Percentiles rank a stretch among this genome's conserved stretches.
These are phyloP conservation scores for Colletotrichum musae DNA, from an alignment of 2,329 filamentous ascomycete species.

Conservation along the genomic window DNA sequence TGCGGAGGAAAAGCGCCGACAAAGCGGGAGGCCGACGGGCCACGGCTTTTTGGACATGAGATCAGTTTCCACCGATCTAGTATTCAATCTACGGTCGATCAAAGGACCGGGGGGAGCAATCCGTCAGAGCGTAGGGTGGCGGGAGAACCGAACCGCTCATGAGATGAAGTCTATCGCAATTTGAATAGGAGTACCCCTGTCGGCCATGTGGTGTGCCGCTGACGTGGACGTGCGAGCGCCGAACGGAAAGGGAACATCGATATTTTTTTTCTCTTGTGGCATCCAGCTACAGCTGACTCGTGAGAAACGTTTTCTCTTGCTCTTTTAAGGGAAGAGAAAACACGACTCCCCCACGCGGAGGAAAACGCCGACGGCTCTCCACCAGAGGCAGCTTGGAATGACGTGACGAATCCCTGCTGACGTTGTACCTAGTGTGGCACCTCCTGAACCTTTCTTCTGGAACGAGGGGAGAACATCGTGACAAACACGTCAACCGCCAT, in stretches of 20 bases:
- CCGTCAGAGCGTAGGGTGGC: not conserved
- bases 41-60: not conserved
- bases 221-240: not conserved
- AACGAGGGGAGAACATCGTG: not conserved
- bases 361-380: not conserved
- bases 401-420: conserved; percentile 6
- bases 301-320: not conserved
- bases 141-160: not conserved
- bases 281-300: conserved; percentile 5
- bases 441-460: not conserved
- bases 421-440: not conserved
- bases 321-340: not conserved
- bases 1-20: not conserved
- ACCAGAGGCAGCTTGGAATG: not conserved
- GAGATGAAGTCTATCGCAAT: not conserved
- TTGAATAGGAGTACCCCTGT: not conserved
- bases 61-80: not conserved
- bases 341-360: conserved; percentile 2
- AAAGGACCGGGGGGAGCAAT: not conserved
- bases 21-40: not conserved
- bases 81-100: not conserved
- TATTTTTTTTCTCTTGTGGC: too few relatives aligned
- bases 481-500: not conserved
- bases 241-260: not conserved
- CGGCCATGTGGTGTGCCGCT: conserved; percentile 9